Conservation (phyloP, 2,329 filamentous ascomycete species). For the Bipolaris cookei region DNA sequence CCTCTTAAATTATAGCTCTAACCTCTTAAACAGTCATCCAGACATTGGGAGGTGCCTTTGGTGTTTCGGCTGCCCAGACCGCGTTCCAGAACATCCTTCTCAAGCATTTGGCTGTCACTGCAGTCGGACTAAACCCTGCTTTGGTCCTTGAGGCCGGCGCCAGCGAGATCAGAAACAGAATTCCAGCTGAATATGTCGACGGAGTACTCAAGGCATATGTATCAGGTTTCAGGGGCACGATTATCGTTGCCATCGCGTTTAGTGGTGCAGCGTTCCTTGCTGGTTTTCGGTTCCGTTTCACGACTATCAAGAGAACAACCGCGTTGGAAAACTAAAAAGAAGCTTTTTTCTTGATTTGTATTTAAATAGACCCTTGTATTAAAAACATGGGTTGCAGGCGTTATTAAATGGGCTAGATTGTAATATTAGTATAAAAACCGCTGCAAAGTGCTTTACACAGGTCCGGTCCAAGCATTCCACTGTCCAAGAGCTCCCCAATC, state of each 20-base stretch:
- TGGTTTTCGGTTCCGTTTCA: conserved; percentile 1
- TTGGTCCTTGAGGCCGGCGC: conserved; percentile 50
- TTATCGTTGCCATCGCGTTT: conserved; percentile 5
- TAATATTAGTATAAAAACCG: not conserved
- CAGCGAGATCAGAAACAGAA: not conserved
- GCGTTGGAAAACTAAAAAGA: not conserved
- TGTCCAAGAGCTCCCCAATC: conserved; percentile 39
- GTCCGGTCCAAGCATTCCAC: conserved; percentile 29
- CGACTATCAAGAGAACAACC: conserved; percentile 1
- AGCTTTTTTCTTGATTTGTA: too few relatives aligned
- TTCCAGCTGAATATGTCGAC: not conserved
- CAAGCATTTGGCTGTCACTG: conserved; percentile 35
- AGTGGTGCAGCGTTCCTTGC: conserved; percentile 6
- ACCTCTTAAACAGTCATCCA: conserved; percentile 17
- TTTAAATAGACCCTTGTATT: too few relatives aligned
- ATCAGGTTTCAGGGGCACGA: not conserved
- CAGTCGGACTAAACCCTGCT: conserved; percentile 28
- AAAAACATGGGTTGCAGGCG: not conserved
- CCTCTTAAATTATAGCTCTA: rapidly evolving
- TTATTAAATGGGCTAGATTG: not conserved
- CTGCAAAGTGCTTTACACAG: not conserved
- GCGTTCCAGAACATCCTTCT: conserved; percentile 51
- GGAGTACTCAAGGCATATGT: conserved; percentile 8
- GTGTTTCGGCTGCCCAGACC: conserved; percentile 49
- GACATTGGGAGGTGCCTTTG: conserved; percentile 52